phyloP scores from a whole-genome alignment of 1,284 basidiomycete species.

The Blastosporella zonata region DNA sequence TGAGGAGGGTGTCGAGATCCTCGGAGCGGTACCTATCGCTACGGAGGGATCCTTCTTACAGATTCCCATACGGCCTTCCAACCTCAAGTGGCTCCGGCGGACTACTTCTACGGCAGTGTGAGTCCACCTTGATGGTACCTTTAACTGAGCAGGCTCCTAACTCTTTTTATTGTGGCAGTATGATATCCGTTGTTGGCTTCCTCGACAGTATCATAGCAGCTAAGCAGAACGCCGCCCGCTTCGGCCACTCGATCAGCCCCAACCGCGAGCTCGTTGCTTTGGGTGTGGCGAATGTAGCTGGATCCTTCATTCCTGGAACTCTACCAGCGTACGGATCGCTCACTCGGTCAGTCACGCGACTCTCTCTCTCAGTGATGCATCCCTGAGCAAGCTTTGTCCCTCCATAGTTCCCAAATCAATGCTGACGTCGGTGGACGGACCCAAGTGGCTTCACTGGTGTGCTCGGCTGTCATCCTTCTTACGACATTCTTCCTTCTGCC shows the following conservation, averaged over 20 bases:
- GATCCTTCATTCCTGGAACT: conserved; percentile 80
- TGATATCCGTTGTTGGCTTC: conserved; percentile 75
- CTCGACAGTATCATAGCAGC: conserved; percentile 83
- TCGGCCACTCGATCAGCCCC: conserved; percentile 85
- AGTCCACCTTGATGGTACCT: conserved; percentile 22
- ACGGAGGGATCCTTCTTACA: conserved; percentile 59
- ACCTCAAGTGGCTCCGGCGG: conserved; percentile 61
- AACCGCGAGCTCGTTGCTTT: conserved; percentile 90
- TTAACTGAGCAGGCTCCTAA: neutral
- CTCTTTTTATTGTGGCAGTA: conserved; percentile 34
- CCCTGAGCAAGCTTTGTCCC: neutral
- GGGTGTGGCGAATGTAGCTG: conserved; percentile 78
- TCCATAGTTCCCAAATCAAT: conserved; percentile 74
- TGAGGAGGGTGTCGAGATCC: conserved; percentile 72
- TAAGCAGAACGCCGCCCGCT: conserved; percentile 82
- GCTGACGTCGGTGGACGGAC: conserved; percentile 84
- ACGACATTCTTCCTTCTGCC: conserved; percentile 87
- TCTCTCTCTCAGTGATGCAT: neutral
- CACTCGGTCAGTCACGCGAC: conserved; percentile 50
- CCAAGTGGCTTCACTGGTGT: conserved; percentile 85
- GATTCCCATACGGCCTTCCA: conserved; percentile 62
- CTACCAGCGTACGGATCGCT: conserved; percentile 89
- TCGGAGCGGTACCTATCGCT: conserved; percentile 72
- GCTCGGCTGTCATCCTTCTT: conserved; percentile 71
- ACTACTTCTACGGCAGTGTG: conserved; percentile 81